phyloP scores from a whole-genome alignment of 2,329 filamentous ascomycete species.

The Coniochaeta sp. region DNA sequence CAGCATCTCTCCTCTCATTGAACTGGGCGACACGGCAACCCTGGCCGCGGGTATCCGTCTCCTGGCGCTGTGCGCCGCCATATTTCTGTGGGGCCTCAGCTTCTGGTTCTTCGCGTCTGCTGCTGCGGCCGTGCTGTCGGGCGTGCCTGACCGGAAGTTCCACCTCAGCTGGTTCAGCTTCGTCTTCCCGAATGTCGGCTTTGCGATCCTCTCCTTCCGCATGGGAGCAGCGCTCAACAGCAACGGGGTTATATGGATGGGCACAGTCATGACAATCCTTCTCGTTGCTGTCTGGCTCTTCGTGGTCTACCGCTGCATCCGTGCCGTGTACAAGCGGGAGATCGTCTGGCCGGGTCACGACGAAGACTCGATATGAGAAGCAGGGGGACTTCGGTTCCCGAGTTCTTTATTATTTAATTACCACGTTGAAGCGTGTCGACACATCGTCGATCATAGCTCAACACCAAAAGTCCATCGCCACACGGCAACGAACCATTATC shows the following conservation, averaged over 20 bases:
- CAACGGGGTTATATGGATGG: constrained; percentile 42
- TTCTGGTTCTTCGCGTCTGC: constrained; percentile 51
- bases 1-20: neutral
- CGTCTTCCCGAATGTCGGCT: constrained; percentile 59
- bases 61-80: constrained; percentile 30
- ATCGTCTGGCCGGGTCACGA: constrained; percentile 54
- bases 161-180: constrained; percentile 54
- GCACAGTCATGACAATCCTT: constrained; percentile 46
- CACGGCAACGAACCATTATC: neutral
- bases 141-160: constrained; percentile 25
- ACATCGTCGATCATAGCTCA: neutral
- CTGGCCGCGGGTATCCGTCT: constrained; percentile 15
- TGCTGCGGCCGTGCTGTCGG: constrained; percentile 32
- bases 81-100: constrained; percentile 59
- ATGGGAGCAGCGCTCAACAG: constrained; percentile 47
- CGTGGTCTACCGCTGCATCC: constrained; percentile 38
- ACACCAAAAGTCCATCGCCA: neutral
- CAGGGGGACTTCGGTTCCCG: neutral
- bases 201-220: constrained; percentile 52
- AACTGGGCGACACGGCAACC: constrained; percentile 5
- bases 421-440: too few species aligned
- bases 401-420: neutral
- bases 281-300: constrained; percentile 49
- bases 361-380: constrained; percentile 33
- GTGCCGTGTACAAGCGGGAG: constrained; percentile 40